A percentile compares a stretch with the other conserved stretches of the same genome.
phyloP scores from a whole-genome alignment of 1,284 basidiomycete genomes.

The Cutaneotrichosporon sp. region DNA sequence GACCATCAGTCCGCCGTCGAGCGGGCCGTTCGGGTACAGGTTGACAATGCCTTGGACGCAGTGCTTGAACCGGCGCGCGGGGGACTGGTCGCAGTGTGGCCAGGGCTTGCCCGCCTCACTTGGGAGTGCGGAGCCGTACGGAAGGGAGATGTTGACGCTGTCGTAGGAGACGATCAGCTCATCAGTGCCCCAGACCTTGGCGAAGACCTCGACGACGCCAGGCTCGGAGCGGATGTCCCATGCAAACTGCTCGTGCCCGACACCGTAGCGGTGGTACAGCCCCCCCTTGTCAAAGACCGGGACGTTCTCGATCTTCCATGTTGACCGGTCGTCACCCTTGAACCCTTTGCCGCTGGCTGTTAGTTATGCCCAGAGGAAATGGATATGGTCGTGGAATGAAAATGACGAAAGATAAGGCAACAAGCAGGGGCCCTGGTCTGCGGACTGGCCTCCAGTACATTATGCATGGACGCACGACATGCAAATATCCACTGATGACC shows the following conservation, averaged over 20 bases:
- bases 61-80: slow-evolving; percentile 40
- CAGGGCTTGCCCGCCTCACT: slow-evolving; percentile 28
- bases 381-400: too few species aligned
- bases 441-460: too few species aligned
- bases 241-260: slow-evolving; percentile 45
- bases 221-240: slow-evolving; percentile 48
- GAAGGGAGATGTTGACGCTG: slow-evolving; percentile 45
- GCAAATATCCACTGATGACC: too few species aligned
- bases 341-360: slow-evolving; percentile 33
- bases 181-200: slow-evolving; percentile 47
- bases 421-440: too few species aligned
- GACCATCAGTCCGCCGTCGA: slow-evolving; percentile 50
- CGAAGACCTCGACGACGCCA: slow-evolving; percentile 40
- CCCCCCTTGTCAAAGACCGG: slow-evolving; percentile 41
- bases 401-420: too few species aligned
- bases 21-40: slow-evolving; percentile 44
- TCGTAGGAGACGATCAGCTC: slow-evolving; percentile 46
- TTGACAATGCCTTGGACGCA: slow-evolving; percentile 50
- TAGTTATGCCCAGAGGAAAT: too few species aligned
- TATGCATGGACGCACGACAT: too few species aligned
- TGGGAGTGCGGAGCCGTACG: slow-evolving; percentile 28
- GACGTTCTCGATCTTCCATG: slow-evolving; percentile 41
- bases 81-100: slow-evolving; percentile 48
- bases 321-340: slow-evolving; percentile 42
- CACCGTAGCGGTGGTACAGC: slow-evolving; percentile 38